phyloP scores from a whole-genome alignment of 257 asterid species.

The Asclepias syriaca region DNA sequence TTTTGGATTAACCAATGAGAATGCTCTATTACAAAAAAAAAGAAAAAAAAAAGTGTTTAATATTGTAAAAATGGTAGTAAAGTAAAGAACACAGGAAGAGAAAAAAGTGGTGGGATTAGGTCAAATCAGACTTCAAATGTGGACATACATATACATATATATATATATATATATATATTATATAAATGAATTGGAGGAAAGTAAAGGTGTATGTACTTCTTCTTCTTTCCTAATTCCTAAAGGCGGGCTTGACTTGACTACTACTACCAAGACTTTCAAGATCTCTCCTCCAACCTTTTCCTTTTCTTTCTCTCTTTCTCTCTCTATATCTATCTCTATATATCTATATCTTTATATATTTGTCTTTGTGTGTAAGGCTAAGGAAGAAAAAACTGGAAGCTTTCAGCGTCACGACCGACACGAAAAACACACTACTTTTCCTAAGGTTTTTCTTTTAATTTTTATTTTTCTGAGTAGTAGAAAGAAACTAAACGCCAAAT shows the following conservation, averaged over 20 bases:
- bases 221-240: slow-evolving; percentile 9
- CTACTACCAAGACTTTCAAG: slow-evolving; percentile 25
- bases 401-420: slow-evolving; percentile 28
- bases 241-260: slow-evolving; percentile 52
- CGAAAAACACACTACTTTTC: slow-evolving; percentile 10
- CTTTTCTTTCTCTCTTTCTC: neutral
- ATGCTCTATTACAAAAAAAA: too few relatives aligned
- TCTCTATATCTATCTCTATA: too few relatives aligned
- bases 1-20: too few relatives aligned
- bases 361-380: neutral
- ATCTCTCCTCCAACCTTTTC: slow-evolving; percentile 2
- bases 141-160: neutral
- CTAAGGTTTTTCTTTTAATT: neutral
- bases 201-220: neutral
- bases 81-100: neutral
- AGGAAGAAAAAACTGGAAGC: neutral
- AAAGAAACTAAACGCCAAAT: slow-evolving; percentile 8
- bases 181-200: neutral
- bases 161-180: too few relatives aligned
- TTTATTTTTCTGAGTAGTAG: neutral
- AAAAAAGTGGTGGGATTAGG: neutral
- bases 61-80: neutral
- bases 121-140: neutral
- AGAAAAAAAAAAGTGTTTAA: neutral
- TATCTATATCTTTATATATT: too few relatives aligned